A percentile compares a stretch with the other conserved stretches of the same genome.
These are phyloP conservation scores for Cladobotryum mycophilum DNA, from an alignment of 2,329 filamentous ascomycete genomes.

Conservation along the genomic window DNA sequence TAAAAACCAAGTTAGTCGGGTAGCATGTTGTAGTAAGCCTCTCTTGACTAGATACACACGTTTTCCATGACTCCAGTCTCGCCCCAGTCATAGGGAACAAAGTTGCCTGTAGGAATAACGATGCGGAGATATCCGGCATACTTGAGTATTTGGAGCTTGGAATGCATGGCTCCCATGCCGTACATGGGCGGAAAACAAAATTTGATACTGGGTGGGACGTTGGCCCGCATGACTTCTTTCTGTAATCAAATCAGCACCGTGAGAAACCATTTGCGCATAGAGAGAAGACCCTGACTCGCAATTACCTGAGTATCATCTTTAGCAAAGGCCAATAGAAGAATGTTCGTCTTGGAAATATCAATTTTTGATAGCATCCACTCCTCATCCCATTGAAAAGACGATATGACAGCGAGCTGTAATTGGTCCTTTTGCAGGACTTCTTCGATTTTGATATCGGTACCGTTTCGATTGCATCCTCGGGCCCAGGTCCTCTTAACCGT, in stretches of 20 bases:
- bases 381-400: constrained; percentile 81
- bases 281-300: too few relatives aligned
- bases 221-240: constrained; percentile 43
- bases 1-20: constrained; percentile 28
- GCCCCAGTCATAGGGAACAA: constrained; percentile 85
- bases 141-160: constrained; percentile 87
- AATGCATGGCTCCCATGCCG: constrained; percentile 76
- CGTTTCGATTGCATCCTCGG: constrained; percentile 50
- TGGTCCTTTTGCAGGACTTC: constrained; percentile 71
- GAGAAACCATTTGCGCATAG: not conserved
- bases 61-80: constrained; percentile 82
- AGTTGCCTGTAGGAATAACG: constrained; percentile 80
- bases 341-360: constrained; percentile 50
- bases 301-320: constrained; percentile 46
- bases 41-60: constrained; percentile 35
- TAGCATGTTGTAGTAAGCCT: constrained; percentile 6
- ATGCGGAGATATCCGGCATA: constrained; percentile 67
- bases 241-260: constrained; percentile 16
- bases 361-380: constrained; percentile 73
- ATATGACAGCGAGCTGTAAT: constrained; percentile 72
- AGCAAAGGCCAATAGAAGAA: constrained; percentile 56
- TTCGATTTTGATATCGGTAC: constrained; percentile 78
- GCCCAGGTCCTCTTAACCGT: constrained; percentile 78
- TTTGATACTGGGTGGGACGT: constrained; percentile 49
- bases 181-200: constrained; percentile 82